Evolutionary conservation across 768 basidiomycete genomes (phyloP).

Genomic region (Austroboletus eburneus): DNA sequence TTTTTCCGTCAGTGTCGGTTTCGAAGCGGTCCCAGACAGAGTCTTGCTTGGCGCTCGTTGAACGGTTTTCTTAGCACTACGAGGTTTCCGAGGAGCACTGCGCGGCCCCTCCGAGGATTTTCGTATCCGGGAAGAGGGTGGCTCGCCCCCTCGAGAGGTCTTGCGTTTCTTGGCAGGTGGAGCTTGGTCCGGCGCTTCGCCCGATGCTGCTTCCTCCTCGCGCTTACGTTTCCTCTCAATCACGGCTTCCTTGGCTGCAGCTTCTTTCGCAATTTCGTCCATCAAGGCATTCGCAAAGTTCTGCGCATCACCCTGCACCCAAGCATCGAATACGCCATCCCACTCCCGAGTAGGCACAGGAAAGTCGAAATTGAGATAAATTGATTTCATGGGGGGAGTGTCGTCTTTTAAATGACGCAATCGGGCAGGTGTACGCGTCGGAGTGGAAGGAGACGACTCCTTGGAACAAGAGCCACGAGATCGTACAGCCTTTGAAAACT

Average conservation of each 20-base stretch:
- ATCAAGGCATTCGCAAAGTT: conserved; percentile 60
- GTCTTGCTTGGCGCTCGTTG: conserved; percentile 17
- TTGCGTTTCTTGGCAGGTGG: conserved; percentile 26
- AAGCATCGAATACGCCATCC: conserved; percentile 88
- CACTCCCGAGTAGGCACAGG: conserved; percentile 82
- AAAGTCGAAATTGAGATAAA: conserved; percentile 86
- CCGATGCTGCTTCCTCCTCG: conserved; percentile 41
- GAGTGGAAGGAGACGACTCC: conserved; percentile 22
- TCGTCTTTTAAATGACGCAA: conserved; percentile 44
- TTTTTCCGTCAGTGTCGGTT: conserved; percentile 21
- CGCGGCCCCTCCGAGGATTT: conserved; percentile 23
- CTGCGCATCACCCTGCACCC: conserved; percentile 88
- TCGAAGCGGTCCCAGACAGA: conserved; percentile 14
- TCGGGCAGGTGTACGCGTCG: conserved; percentile 38
- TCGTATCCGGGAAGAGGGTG: conserved; percentile 17
- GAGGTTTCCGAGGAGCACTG: conserved; percentile 31
- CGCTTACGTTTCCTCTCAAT: conserved; percentile 54
- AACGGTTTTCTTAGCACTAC: conserved; percentile 14
- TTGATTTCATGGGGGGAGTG: conserved; percentile 53
- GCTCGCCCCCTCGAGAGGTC: conserved; percentile 10
- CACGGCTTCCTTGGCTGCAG: conserved; percentile 48
- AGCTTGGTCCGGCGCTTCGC: conserved; percentile 9
- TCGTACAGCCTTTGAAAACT: conserved; percentile 76
- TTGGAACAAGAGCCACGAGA: conserved; percentile 40
- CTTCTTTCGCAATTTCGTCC: conserved; percentile 55